Evolutionary conservation across 768 basidiomycete genomes (phyloP), one percentile per base, ranked within the genome.

Genomic region (Podaxis rugospora): DNA sequence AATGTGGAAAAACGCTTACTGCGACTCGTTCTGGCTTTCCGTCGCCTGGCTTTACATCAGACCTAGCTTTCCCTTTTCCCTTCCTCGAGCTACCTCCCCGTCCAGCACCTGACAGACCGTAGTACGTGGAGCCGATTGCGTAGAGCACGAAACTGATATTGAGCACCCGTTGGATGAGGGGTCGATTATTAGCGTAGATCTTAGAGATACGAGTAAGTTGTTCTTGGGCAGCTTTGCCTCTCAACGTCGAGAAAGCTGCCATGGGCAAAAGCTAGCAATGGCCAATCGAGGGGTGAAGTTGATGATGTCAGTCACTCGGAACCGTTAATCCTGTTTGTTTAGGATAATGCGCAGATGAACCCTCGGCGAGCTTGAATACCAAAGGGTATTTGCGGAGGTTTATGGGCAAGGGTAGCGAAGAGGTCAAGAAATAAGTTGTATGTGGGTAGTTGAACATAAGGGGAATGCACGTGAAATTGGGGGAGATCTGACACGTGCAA

Each of bases 141-240:
- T 94, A 91, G 42, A 86, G 55, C 5, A 90, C 82, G 68, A 94
- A 93, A 5, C 80, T 78, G 23, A 79, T 67, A 50, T 88, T 94
- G 18, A 96, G 76, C 28, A 81, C 63, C 44, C 86, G 84, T 71
- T 95, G 93, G 51, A 95, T 76, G 40, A 82, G 66, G 3, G 92
- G 90, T 4, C 93, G 78, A 69, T 93, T 85, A 1, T 70, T 58
- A 3, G 80, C 68, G 66, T 96, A 95, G n/a, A 70, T 59, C 55
- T 77, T 78, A 39, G 78, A 69, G 51, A 88, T 69, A 53, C 71
- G 71, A 2, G 80, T 69, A 28, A 86, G 64, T 11, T 71, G 76
- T 50, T 78, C 73, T 42, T 78, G 72, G 36, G 73, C 57, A 44
- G 64, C 64, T 61, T 70, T 67, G 10, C 68, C 71, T 50, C 73